Conservation (phyloP, 2,329 filamentous ascomycete species). For the Trichoderma brevicompactum region DNA sequence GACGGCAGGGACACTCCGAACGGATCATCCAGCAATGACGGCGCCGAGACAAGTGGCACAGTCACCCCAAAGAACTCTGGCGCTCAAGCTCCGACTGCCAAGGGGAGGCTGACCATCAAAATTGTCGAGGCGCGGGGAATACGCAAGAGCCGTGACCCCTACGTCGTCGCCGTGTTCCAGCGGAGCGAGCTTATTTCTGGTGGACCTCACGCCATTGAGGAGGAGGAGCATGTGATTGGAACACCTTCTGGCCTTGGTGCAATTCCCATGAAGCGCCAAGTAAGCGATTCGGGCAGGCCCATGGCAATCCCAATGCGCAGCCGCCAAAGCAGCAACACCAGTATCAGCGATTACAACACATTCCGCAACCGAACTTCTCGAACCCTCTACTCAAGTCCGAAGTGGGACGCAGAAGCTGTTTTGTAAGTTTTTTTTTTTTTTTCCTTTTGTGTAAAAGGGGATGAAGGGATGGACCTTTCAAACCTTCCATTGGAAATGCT, state of each 20-base stretch:
- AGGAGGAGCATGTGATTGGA: slow-evolving; percentile 56
- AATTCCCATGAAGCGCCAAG: slow-evolving; percentile 68
- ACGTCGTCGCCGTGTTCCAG: slow-evolving; percentile 96
- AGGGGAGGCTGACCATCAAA: slow-evolving; percentile 87
- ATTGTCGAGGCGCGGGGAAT: slow-evolving; percentile 85
- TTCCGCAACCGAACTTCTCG: slow-evolving; percentile 63
- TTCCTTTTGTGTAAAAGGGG: background rate
- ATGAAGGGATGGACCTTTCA: background rate
- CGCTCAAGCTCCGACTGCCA: slow-evolving; percentile 70
- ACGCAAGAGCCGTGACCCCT: slow-evolving; percentile 82
- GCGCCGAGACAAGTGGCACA: slow-evolving; percentile 54
- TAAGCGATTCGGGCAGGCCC: slow-evolving; percentile 78
- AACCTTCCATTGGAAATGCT: background rate
- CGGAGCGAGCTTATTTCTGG: slow-evolving; percentile 95
- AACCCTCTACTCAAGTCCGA: slow-evolving; percentile 74
- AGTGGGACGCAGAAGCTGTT: slow-evolving; percentile 92
- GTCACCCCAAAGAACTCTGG: slow-evolving; percentile 58
- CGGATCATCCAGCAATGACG: slow-evolving; percentile 47
- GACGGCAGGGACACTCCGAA: slow-evolving; percentile 49
- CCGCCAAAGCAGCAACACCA: slow-evolving; percentile 94
- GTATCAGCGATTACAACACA: slow-evolving; percentile 67
- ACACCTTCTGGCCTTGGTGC: slow-evolving; percentile 58
- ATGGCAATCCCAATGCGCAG: slow-evolving; percentile 98
- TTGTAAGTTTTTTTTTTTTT: slow-evolving; percentile 67
- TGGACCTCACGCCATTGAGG: slow-evolving; percentile 70